Percentiles rank a stretch among this genome's conserved stretches.
These are phyloP conservation scores for Rhodotorula sp. DNA, from an alignment of 1,284 basidiomycete species.

Conservation along the genomic window DNA sequence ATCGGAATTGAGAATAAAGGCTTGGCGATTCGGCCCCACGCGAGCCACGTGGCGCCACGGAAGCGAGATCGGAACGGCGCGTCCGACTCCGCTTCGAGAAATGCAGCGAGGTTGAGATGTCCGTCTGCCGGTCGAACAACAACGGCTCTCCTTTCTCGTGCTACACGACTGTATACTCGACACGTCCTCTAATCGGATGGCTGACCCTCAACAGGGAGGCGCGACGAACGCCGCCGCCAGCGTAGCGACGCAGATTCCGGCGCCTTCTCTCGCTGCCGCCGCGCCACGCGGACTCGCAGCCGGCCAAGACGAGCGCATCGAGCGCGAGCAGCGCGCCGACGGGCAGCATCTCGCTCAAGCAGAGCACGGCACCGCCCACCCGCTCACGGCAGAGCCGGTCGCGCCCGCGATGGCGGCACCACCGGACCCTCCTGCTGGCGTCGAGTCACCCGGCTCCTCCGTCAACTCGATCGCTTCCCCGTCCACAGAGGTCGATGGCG, in stretches of 20 bases:
- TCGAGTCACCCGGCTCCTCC: not conserved
- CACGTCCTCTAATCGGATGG: not conserved
- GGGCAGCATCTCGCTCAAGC: not conserved
- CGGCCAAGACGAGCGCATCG: constrained; percentile 3
- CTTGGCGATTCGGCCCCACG: too few relatives aligned
- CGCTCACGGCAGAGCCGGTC: not conserved
- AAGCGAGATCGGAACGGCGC: not conserved
- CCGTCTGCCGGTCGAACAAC: not conserved
- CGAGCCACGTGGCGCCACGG: not conserved
- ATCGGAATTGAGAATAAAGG: too few relatives aligned
- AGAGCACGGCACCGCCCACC: not conserved
- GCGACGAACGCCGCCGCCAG: not conserved
- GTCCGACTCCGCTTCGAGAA: not conserved
- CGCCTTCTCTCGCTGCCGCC: not conserved
- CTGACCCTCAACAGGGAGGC: not conserved
- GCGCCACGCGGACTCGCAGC: not conserved
- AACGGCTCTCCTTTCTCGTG: not conserved
- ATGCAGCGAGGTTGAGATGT: not conserved
- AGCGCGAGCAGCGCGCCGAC: not conserved
- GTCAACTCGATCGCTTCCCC: not conserved
- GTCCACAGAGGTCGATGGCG: not conserved
- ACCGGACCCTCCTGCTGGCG: not conserved
- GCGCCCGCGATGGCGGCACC: not conserved
- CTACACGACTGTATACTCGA: not conserved
- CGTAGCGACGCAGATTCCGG: not conserved